phyloP scores from a whole-genome alignment of 148 eudicot genomes.

The Linanthus parryae region DNA sequence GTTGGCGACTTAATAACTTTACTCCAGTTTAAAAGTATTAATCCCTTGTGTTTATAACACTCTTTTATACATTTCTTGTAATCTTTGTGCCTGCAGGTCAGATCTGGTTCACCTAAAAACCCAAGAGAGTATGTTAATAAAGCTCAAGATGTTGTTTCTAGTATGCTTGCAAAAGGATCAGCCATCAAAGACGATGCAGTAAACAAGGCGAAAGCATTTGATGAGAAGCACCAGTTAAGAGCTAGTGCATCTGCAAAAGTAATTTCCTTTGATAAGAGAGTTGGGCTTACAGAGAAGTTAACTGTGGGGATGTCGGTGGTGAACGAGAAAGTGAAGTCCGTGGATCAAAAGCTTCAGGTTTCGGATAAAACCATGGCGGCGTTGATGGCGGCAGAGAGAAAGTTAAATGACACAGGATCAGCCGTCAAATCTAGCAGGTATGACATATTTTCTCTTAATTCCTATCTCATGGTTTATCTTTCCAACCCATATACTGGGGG shows the following conservation, averaged over 20 bases:
- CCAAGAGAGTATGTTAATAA: conserved; percentile 65
- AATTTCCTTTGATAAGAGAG: conserved; percentile 71
- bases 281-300: conserved; percentile 77
- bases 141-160: conserved; percentile 96
- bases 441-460: background rate
- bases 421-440: conserved; percentile 99
- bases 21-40: too few species aligned
- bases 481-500: too few species aligned
- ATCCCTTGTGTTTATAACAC: too few species aligned
- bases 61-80: too few species aligned
- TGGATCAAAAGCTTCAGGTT: conserved; percentile 90
- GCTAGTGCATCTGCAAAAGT: conserved; percentile 92
- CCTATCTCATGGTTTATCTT: background rate
- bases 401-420: conserved; percentile 73
- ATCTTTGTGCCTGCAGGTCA: conserved; percentile 28
- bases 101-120: conserved; percentile 35
- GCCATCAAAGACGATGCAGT: conserved; percentile 85
- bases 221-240: conserved; percentile 80
- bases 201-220: conserved; percentile 91
- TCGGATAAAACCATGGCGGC: conserved; percentile 98
- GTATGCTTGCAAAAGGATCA: conserved; percentile 87
- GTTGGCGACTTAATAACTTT: background rate
- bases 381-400: conserved; percentile 87
- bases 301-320: conserved; percentile 87
- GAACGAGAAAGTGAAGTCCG: conserved; percentile 91